Base-by-base conservation (phyloP, 1,284 basidiomycete genomes). In the Apiotrichum gamsii region DNA sequence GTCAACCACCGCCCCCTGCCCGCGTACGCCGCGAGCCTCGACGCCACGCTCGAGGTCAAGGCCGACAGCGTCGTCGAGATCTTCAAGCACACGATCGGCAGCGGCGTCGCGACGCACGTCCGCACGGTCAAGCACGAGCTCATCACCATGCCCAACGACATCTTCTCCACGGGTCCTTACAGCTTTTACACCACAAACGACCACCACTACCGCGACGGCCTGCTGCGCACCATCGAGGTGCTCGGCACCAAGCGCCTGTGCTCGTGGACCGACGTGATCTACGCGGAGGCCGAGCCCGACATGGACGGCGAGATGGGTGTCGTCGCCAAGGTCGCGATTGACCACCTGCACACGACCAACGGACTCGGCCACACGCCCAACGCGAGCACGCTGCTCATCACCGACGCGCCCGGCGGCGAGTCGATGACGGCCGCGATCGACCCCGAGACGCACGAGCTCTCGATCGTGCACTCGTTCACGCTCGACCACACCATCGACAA, bases 101-200 rank as follows among this genome's bases (percentile, higher is more conserved):
- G 43, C 11, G 33, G 39, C 33, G 32, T 29, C 1, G 62, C 61
- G 0, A 32, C 20, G 4, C 56, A 62, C 43, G 16, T 64, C 16
- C 51, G 54, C 21, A 54, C 57, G 14, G 43, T 64, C 20, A 24
- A 38, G 14, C 57, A 64, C 39, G 52, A 55, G 8, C 49, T 59
- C 23, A 51, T 64, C 28, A 21, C 14, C 15, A 63, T 55, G 16
- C 62, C 64, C 4, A 66, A 66, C 47, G 64, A 66, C 45, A 48
- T 66, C 24, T 51, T 51, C 40, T 43, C 59, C 1, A 34, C 56
- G n/a, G 45, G 46, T 4, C 60, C 60, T 0, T 21, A 30, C 13
- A 51, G 56, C 18, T 52, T 64, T 14, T 56, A 56, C 39, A 61
- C 65, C 14, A 64, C 62, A 28, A 67, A 67, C 45, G 61, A 64